phyloP scores from a whole-genome alignment of 1,284 basidiomycete species.

The Rhodotorula sp. region DNA sequence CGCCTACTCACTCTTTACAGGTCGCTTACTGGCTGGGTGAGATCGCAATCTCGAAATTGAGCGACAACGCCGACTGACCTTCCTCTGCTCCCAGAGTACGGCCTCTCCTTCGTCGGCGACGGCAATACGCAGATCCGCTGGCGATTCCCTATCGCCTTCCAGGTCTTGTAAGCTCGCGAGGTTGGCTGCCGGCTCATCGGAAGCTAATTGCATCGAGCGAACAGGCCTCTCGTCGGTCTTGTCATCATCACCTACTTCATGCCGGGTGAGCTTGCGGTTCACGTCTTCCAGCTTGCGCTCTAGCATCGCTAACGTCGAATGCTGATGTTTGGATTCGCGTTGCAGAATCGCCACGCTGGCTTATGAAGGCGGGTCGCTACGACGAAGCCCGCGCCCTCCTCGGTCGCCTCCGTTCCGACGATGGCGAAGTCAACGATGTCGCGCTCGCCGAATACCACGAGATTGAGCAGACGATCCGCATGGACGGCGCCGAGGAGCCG shows the following conservation, averaged over 20 bases:
- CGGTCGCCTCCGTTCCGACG: conserved; percentile 3
- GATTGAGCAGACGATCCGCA: conserved; percentile 2
- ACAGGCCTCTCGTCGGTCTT: conserved; percentile 4
- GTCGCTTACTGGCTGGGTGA: conserved; percentile 5
- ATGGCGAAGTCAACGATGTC: neutral
- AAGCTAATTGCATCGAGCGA: too few species aligned
- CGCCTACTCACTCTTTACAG: neutral
- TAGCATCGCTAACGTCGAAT: neutral
- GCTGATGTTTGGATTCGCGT: too few species aligned
- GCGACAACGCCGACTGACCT: neutral
- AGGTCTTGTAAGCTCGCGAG: neutral
- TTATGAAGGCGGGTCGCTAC: conserved; percentile 5
- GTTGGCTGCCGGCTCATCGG: neutral
- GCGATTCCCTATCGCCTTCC: conserved; percentile 7
- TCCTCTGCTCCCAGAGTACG: neutral
- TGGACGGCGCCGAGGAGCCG: conserved; percentile 6
- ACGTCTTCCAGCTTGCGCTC: too few species aligned
- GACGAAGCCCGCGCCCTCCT: conserved; percentile 2
- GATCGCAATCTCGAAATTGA: neutral
- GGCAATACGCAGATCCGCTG: conserved; percentile 5
- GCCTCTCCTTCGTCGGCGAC: conserved; percentile 6
- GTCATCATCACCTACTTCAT: conserved; percentile 3
- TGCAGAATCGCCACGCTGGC: conserved; percentile 12
- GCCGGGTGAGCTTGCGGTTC: neutral
- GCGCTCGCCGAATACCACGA: conserved; percentile 6